phyloP scores from a whole-genome alignment of 768 basidiomycete species.

The Galerina sulciceps region DNA sequence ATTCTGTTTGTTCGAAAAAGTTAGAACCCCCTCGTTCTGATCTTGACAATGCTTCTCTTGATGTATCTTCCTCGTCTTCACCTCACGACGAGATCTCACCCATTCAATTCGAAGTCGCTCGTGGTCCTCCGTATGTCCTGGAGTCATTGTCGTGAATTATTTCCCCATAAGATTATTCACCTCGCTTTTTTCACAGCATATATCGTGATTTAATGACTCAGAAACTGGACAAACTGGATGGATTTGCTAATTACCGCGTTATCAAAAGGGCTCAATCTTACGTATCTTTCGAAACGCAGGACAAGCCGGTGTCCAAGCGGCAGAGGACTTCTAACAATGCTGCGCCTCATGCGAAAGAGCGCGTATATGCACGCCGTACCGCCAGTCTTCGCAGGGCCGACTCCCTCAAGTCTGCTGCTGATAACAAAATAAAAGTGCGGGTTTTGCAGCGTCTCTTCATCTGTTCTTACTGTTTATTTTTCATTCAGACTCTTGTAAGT shows the following conservation, averaged over 20 bases:
- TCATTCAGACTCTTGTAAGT: background rate
- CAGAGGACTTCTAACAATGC: constrained; percentile 7
- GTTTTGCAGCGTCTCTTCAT: background rate
- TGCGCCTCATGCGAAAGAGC: constrained; percentile 5
- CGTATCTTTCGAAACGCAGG: background rate
- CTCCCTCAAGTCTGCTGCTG: constrained; percentile 12
- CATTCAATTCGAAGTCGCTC: constrained; percentile 2
- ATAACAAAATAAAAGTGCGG: background rate
- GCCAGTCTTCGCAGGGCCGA: constrained; percentile 23
- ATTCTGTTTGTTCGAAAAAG: background rate
- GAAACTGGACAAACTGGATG: background rate
- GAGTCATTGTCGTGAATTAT: background rate
- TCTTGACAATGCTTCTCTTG: background rate
- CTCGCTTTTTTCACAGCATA: background rate
- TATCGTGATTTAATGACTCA: background rate
- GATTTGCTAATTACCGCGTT: constrained; percentile 18
- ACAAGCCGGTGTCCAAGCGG: constrained; percentile 3
- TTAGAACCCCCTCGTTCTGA: background rate
- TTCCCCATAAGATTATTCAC: no score
- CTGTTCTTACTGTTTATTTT: background rate
- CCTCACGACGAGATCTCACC: constrained; percentile 6
- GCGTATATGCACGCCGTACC: constrained; percentile 21
- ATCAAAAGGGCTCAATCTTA: constrained; percentile 21
- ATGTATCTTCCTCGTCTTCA: background rate
- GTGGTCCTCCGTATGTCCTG: background rate